Evolutionary conservation across 108 stramenopile species (phyloP).

Genomic region (Seminavis robusta): DNA sequence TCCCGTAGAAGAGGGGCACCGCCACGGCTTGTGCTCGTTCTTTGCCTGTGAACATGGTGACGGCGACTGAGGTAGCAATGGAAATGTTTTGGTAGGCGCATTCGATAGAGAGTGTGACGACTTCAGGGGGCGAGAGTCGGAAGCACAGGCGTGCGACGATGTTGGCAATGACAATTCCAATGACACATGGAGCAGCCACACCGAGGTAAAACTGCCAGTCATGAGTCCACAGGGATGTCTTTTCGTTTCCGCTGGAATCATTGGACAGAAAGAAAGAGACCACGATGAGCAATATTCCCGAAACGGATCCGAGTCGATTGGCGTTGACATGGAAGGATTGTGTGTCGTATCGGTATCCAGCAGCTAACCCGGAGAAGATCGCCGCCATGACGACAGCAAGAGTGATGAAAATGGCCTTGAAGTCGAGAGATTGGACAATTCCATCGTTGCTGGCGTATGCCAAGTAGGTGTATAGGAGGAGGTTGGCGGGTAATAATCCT

Average conservation of each 20-base stretch:
- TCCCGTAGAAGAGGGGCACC: slow-evolving; percentile 78
- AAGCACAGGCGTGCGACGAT: slow-evolving; percentile 42
- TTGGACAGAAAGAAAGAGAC: slow-evolving; percentile 65
- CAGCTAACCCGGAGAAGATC: slow-evolving; percentile 59
- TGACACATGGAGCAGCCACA: slow-evolving; percentile 57
- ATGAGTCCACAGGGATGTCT: slow-evolving; percentile 53
- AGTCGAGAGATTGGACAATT: slow-evolving; percentile 60
- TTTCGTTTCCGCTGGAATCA: slow-evolving; percentile 41
- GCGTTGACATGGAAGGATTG: slow-evolving; percentile 56
- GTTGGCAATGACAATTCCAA: slow-evolving; percentile 59
- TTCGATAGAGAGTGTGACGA: slow-evolving; percentile 79
- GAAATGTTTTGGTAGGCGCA: slow-evolving; percentile 88
- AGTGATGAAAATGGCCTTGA: slow-evolving; percentile 60
- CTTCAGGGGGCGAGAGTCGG: slow-evolving; percentile 60
- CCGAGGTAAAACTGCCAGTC: slow-evolving; percentile 74
- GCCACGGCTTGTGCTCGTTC: slow-evolving; percentile 66
- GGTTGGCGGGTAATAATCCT: slow-evolving; percentile 73
- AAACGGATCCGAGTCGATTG: slow-evolving; percentile 65
- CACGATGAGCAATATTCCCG: slow-evolving; percentile 63
- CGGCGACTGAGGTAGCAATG: slow-evolving; percentile 79
- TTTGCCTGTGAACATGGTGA: slow-evolving; percentile 70
- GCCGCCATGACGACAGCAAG: slow-evolving; percentile 70
- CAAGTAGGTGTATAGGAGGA: slow-evolving; percentile 61
- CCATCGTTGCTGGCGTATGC: slow-evolving; percentile 8
- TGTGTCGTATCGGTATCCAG: slow-evolving; percentile 44